Evolutionary conservation across 2,329 filamentous ascomycete genomes (phyloP).

Genomic region (Aspergillus sp.): DNA sequence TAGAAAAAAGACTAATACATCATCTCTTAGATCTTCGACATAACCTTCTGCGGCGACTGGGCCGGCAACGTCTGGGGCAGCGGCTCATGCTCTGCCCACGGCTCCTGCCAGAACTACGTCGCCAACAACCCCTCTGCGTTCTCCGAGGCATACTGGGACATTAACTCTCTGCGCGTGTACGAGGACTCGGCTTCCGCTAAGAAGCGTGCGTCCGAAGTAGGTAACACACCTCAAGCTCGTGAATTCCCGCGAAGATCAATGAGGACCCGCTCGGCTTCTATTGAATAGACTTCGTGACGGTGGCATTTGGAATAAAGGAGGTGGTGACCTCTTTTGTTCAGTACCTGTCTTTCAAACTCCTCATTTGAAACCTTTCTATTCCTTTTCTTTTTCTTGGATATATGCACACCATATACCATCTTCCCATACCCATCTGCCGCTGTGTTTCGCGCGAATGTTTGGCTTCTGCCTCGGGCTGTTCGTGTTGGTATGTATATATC

Average conservation of each 20-base stretch:
- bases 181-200: conserved; percentile 30
- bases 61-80: conserved; percentile 71
- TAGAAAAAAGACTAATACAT: not conserved
- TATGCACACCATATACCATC: no score
- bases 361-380: no score
- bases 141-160: conserved; percentile 73
- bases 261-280: not conserved
- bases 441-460: no score
- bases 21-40: conserved; percentile 61
- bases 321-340: no score
- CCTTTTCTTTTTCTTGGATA: no score
- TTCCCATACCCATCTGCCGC: no score
- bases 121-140: conserved; percentile 72
- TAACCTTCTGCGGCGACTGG: conserved; percentile 87
- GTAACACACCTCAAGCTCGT: not conserved
- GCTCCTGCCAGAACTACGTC: conserved; percentile 74
- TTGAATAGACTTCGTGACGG: not conserved
- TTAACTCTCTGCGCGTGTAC: conserved; percentile 74
- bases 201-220: not conserved
- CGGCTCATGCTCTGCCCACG: conserved; percentile 65
- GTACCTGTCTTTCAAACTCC: no score
- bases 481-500: no score
- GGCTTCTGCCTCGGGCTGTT: no score
- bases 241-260: conserved; percentile 5
- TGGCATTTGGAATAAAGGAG: no score